These are phyloP conservation scores for Aegilops speltoides DNA, from an alignment of 176 grass and related monocot species.

Conservation along the genomic window DNA sequence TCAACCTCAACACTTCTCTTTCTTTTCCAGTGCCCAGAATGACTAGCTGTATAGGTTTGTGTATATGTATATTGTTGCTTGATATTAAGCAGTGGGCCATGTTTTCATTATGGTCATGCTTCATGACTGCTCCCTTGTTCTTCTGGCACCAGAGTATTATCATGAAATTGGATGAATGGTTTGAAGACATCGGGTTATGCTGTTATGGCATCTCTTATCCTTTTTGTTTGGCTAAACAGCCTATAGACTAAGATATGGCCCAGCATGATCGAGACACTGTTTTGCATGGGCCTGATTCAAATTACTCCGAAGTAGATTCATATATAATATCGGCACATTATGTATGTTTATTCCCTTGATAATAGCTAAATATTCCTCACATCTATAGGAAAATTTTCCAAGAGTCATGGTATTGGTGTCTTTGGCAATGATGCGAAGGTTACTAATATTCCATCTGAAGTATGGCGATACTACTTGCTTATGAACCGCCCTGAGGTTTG, in stretches of 20 bases:
- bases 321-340: background rate
- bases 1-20: background rate
- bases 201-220: background rate
- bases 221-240: conserved; percentile 5
- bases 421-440: conserved; percentile 94
- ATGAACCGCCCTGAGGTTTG: conserved; percentile 91
- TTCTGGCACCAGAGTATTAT: conserved; percentile 5
- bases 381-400: conserved; percentile 83
- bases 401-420: conserved; percentile 90
- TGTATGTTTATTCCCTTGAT: conserved; percentile 14
- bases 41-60: background rate
- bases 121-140: conserved; percentile 6
- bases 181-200: background rate
- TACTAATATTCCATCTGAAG: conserved; percentile 84
- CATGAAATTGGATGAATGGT: background rate
- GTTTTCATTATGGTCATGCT: background rate
- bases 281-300: conserved; percentile 15
- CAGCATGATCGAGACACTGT: background rate
- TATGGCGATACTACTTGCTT: conserved; percentile 96
- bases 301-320: conserved; percentile 9
- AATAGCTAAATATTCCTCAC: conserved; percentile 13
- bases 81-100: background rate
- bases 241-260: background rate
- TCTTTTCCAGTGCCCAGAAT: background rate
- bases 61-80: background rate